Evolutionary conservation across 768 basidiomycete species (phyloP).

Genomic region (Lactifluus subvellereus): DNA sequence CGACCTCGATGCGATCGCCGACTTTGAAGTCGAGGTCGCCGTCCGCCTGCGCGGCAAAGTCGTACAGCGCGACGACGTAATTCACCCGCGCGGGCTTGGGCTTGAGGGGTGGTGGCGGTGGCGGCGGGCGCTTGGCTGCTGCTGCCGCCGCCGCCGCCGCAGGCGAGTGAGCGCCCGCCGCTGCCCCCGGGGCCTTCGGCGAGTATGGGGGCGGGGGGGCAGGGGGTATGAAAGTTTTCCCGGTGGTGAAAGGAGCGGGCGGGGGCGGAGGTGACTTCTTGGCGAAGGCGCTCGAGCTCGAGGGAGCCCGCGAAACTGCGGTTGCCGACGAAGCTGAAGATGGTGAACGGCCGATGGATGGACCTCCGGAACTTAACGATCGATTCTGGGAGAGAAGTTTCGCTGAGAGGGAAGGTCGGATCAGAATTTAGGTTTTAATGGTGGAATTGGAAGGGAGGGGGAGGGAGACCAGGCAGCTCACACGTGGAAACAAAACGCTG

Average conservation of each 20-base stretch:
- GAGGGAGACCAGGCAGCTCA: slow-evolving; percentile 35
- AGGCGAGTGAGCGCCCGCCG: too few relatives aligned
- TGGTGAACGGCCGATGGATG: slow-evolving; percentile 10
- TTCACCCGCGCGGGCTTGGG: slow-evolving; percentile 62
- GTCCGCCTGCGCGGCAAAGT: slow-evolving; percentile 90
- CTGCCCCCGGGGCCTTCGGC: not conserved
- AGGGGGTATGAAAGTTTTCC: slow-evolving; percentile 34
- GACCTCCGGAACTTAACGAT: not conserved
- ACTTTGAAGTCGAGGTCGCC: slow-evolving; percentile 87
- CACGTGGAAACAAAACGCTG: slow-evolving; percentile 84
- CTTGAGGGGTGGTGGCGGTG: slow-evolving; percentile 89
- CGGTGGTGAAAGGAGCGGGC: slow-evolving; percentile 37
- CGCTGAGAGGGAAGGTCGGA: slow-evolving; percentile 37
- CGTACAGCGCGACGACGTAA: slow-evolving; percentile 91
- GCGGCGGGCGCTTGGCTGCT: slow-evolving; percentile 68
- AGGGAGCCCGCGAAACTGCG: slow-evolving; percentile 25
- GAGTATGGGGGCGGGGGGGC: slow-evolving; percentile 38
- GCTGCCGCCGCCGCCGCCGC: slow-evolving; percentile 36
- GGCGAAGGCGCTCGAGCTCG: slow-evolving; percentile 17
- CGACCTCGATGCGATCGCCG: slow-evolving; percentile 87
- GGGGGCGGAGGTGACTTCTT: slow-evolving; percentile 26
- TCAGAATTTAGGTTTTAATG: not conserved
- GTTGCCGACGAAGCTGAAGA: slow-evolving; percentile 26
- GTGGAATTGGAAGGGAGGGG: not conserved
- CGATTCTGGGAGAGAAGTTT: slow-evolving; percentile 60